Evolutionary conservation across 2,329 filamentous ascomycete genomes (phyloP).

Genomic region (Elsinoe arachidis): DNA sequence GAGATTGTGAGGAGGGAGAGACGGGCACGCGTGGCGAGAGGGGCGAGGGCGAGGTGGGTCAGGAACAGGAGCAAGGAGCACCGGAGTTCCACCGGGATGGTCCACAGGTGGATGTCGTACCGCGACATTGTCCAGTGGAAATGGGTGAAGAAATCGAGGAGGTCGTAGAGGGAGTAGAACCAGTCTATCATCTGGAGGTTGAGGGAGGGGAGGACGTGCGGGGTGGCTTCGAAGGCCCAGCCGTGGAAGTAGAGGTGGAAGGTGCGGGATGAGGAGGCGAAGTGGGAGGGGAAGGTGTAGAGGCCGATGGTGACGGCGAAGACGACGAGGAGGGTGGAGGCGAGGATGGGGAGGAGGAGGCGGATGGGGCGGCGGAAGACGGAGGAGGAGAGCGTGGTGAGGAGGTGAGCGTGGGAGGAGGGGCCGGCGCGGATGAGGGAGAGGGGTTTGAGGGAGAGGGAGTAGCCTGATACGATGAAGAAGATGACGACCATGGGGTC

Average conservation of each 20-base stretch:
- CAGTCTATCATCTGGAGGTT: slow-evolving; percentile 22
- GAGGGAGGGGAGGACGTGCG: slow-evolving; percentile 13
- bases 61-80: slow-evolving; percentile 52
- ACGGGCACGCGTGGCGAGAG: slow-evolving; percentile 23
- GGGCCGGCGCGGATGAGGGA: slow-evolving; percentile 24
- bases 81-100: slow-evolving; percentile 53
- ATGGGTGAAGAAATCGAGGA: slow-evolving; percentile 19
- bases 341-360: slow-evolving; percentile 18
- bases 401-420: slow-evolving; percentile 18
- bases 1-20: slow-evolving; percentile 36
- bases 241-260: slow-evolving; percentile 15
- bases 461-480: slow-evolving; percentile 55
- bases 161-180: slow-evolving; percentile 31
- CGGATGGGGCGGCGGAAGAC: slow-evolving; percentile 20
- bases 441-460: slow-evolving; percentile 39
- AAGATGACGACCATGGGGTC: slow-evolving; percentile 52
- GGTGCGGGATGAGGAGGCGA: neutral
- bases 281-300: slow-evolving; percentile 2
- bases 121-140: slow-evolving; percentile 22
- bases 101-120: slow-evolving; percentile 55
- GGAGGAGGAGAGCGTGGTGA: slow-evolving; percentile 16
- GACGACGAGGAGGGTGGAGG: slow-evolving; percentile 18
- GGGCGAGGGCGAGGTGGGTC: slow-evolving; percentile 36
- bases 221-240: slow-evolving; percentile 18
- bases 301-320: slow-evolving; percentile 6